Evolutionary conservation across 2,329 filamentous ascomycete species (phyloP), one percentile per base, ranked within the genome.

Genomic region (Graphiopsis chlorocephala): DNA sequence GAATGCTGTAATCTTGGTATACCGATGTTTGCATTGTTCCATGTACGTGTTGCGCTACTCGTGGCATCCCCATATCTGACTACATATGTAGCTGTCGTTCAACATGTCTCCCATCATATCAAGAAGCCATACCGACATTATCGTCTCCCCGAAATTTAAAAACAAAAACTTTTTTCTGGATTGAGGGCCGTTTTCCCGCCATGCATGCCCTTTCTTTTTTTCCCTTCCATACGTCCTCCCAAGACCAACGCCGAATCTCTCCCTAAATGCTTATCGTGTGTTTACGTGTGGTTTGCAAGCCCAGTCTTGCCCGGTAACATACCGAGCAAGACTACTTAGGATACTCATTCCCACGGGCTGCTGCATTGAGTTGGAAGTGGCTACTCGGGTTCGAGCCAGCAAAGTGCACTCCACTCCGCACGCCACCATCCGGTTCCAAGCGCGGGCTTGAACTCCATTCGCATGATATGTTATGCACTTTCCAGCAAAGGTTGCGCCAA

Each of bases 171-270:
- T n/a, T 42, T 60, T 60, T 60, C 26, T 56, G 23, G 28, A 47
- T 25, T 14, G 45, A 60, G 57, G 57, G 38, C 57, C 38, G 42
- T 57, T 31, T 56, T 45, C 53, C 31, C 53, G n/a, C 31, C 53
- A 56, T 56, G 50, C 17, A 12, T 53, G 26, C 26, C 50, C 29
- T 53, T 53, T 31, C 25, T 29, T 17, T n/a, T n/a, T 31, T 20
- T n/a, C 50, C 50, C 26, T 20, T 8, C 35, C 5, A 42, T n/a
- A n/a, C 35, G 10, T 17, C 17, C 50, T 12, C 17, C 29, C 28
- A 20, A 53, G 17, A 53, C 17, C 15, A 53, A 53, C 50, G 50
- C 50, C 50, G 25, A 42, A 15, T 53, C 15, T 53, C 7, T n/a
- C 50, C 50, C 23, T 10, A 28, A 53, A 53, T 53, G 50, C 50